Conservation (phyloP, 495 filamentous ascomycete genomes). For the Trypethelium eluteriae region DNA sequence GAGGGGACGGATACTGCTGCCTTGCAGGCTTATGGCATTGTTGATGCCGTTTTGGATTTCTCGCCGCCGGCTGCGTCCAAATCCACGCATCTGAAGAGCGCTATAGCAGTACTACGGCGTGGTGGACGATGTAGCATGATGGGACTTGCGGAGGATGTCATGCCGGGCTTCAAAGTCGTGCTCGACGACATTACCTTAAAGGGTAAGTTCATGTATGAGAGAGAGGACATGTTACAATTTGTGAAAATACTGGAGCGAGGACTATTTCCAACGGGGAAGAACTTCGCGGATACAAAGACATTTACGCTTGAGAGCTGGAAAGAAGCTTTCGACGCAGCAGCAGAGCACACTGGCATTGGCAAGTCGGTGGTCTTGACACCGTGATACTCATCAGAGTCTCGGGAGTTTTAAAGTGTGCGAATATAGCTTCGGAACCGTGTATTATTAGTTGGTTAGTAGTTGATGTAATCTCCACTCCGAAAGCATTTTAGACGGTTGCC, state of each 20-base stretch:
- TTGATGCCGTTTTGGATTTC: conserved; percentile 19
- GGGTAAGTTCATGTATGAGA: conserved; percentile 41
- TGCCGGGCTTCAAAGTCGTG: conserved; percentile 22
- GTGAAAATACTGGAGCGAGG: conserved; percentile 34
- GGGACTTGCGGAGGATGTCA: conserved; percentile 15
- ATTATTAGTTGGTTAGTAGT: too few relatives aligned
- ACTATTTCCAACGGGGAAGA: conserved; percentile 28
- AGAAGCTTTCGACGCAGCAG: conserved; percentile 29
- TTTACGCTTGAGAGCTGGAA: conserved; percentile 33
- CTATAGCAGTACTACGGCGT: conserved; percentile 11
- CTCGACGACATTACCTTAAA: conserved; percentile 30
- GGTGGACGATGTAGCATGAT: conserved; percentile 21
- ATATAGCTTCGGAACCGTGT: too few relatives aligned
- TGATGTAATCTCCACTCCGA: too few relatives aligned
- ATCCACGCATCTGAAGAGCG: conserved; percentile 18
- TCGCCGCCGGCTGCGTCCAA: conserved; percentile 17
- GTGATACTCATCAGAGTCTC: too few relatives aligned
- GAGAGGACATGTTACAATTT: conserved; percentile 24
- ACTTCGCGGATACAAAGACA: conserved; percentile 29
- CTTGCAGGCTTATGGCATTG: conserved; percentile 13
- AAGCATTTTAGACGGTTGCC: too few relatives aligned
- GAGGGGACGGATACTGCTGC: conserved; percentile 15
- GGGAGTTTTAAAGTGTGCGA: too few relatives aligned
- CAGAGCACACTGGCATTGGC: conserved; percentile 29
- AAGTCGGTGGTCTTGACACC: conserved; percentile 26